These are phyloP conservation scores for Neophaeococcomyces mojaviensis DNA, from an alignment of 2,329 filamentous ascomycete species.

Conservation along the genomic window DNA sequence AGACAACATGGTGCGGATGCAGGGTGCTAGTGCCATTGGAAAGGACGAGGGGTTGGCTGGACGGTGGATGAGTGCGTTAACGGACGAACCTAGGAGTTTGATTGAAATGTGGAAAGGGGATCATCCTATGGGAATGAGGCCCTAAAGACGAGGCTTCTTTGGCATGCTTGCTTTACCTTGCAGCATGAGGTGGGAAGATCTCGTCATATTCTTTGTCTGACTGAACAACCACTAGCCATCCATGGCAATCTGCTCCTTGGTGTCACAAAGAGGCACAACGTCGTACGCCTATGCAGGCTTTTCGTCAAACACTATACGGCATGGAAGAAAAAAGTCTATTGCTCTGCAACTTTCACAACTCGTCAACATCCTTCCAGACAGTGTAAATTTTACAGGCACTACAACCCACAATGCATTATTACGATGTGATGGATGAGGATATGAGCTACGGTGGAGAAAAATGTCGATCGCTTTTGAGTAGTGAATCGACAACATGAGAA, in stretches of 20 bases:
- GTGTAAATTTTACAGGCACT: background rate
- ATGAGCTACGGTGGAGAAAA: too few species aligned
- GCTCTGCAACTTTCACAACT: too few species aligned
- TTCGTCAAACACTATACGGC: too few species aligned
- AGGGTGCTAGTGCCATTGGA: slow-evolving; percentile 7
- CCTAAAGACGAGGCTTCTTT: background rate
- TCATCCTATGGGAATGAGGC: slow-evolving; percentile 7
- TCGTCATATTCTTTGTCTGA: too few species aligned
- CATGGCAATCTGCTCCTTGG: too few species aligned
- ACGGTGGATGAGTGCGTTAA: slow-evolving; percentile 2
- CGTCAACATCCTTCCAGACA: too few species aligned
- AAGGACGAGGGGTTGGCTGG: slow-evolving; percentile 6
- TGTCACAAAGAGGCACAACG: too few species aligned
- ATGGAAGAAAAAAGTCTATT: too few species aligned
- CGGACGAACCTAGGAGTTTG: background rate
- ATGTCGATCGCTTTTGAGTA: slow-evolving; percentile 9
- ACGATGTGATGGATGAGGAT: background rate
- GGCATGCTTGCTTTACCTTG: too few species aligned
- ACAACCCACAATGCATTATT: background rate
- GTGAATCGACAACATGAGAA: slow-evolving; percentile 2
- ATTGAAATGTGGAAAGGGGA: slow-evolving; percentile 8
- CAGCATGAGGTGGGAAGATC: too few species aligned
- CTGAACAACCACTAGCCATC: too few species aligned
- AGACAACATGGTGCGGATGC: slow-evolving; percentile 1
- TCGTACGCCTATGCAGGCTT: too few species aligned